Percentiles rank a stretch among this genome's conserved stretches.
phyloP scores from a whole-genome alignment of 2,329 filamentous ascomycete genomes.

The Fusarium sp. region DNA sequence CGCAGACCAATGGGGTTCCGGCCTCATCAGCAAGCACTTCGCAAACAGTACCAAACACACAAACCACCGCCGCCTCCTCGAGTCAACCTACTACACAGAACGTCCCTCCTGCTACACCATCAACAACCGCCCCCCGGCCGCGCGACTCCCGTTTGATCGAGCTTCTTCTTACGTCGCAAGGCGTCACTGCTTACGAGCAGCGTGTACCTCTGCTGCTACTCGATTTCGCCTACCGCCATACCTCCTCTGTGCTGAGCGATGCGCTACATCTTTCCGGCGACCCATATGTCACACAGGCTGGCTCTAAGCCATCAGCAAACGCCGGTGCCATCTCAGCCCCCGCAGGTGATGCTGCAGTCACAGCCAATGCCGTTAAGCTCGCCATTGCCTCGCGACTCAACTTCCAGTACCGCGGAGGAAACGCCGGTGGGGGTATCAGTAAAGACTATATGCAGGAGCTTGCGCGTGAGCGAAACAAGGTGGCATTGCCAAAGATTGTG shows the following conservation, averaged over 20 bases:
- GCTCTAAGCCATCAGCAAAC: slow-evolving; percentile 63
- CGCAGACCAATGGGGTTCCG: slow-evolving; percentile 68
- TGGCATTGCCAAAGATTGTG: slow-evolving; percentile 72
- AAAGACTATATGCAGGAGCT: slow-evolving; percentile 84
- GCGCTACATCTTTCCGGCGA: slow-evolving; percentile 77
- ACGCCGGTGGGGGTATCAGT: slow-evolving; percentile 66
- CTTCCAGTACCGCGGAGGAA: slow-evolving; percentile 74
- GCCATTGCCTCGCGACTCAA: slow-evolving; percentile 77
- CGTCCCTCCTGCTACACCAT: slow-evolving; percentile 50
- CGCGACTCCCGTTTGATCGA: slow-evolving; percentile 85
- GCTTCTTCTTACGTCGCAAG: slow-evolving; percentile 82
- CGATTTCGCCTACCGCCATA: slow-evolving; percentile 89
- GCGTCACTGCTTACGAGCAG: slow-evolving; percentile 83
- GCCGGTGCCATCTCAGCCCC: slow-evolving; percentile 63
- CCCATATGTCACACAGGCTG: slow-evolving; percentile 73
- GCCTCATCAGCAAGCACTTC: slow-evolving; percentile 56
- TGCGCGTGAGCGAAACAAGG: slow-evolving; percentile 77
- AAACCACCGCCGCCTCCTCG: slow-evolving; percentile 49
- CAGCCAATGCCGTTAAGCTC: slow-evolving; percentile 76
- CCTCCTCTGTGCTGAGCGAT: slow-evolving; percentile 77
- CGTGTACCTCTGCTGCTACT: slow-evolving; percentile 86
- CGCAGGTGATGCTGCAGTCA: slow-evolving; percentile 69
- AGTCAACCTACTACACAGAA: slow-evolving; percentile 47
- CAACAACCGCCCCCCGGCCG: slow-evolving; percentile 68
- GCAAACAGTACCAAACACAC: slow-evolving; percentile 55